phyloP scores from a whole-genome alignment of 2,329 filamentous ascomycete genomes.

The Colletotrichum sp. region DNA sequence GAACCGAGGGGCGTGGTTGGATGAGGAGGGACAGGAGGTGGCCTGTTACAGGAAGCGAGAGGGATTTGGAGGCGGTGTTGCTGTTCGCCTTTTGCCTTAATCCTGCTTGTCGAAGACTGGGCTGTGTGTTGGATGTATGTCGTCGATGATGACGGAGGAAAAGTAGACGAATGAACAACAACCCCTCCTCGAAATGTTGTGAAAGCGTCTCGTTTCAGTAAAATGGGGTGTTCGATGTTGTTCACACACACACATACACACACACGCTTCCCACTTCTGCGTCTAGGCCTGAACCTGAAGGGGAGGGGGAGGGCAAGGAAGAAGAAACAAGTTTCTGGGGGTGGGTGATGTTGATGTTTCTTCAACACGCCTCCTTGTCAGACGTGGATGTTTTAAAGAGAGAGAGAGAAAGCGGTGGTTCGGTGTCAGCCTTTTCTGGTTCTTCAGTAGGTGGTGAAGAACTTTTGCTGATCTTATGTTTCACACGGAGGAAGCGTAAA shows the following conservation, averaged over 20 bases:
- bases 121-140: not conserved
- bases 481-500: not conserved
- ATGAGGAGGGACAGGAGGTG: not conserved
- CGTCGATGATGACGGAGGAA: not conserved
- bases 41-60: conserved; percentile 21
- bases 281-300: not conserved
- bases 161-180: not conserved
- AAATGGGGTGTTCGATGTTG: not conserved
- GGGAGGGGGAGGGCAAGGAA: not conserved
- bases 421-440: not conserved
- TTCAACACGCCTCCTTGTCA: conserved; percentile 14
- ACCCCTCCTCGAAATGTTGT: not conserved
- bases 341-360: not conserved
- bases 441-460: not conserved
- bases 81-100: not conserved
- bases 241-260: not conserved
- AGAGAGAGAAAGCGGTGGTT: not conserved
- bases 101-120: not conserved
- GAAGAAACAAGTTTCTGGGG: not conserved
- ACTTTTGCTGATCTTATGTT: not conserved
- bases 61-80: not conserved
- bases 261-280: not conserved
- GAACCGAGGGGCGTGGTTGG: not conserved
- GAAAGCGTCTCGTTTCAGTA: conserved; percentile 13
- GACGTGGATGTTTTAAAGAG: conserved; percentile 18